phyloP scores from a whole-genome alignment of 208 protist species.

The Trypanosoma grayi region DNA sequence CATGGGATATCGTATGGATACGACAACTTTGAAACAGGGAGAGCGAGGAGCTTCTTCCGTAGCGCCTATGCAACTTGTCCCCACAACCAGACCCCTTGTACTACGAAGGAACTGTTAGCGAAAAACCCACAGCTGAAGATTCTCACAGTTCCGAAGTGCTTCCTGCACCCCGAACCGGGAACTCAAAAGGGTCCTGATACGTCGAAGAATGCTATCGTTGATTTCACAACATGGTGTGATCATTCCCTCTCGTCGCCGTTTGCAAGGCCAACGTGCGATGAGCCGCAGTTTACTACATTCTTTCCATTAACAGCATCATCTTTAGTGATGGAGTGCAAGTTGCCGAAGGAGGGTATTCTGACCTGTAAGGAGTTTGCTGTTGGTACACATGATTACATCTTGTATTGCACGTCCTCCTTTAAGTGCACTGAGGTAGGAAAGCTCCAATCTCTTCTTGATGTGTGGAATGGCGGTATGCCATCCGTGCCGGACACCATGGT shows the following conservation, averaged over 20 bases:
- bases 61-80: slow-evolving; percentile 2
- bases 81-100: background rate
- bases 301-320: background rate
- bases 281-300: slow-evolving; percentile 20
- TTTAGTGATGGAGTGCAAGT: too few relatives aligned
- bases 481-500: background rate
- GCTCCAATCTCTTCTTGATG: slow-evolving; percentile 4
- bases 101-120: background rate
- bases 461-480: background rate
- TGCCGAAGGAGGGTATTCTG: background rate
- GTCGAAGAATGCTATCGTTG: background rate
- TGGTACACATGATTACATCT: slow-evolving; percentile 20
- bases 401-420: slow-evolving; percentile 9
- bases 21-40: background rate
- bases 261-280: background rate
- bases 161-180: background rate
- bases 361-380: background rate
- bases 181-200: background rate
- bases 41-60: background rate
- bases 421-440: background rate
- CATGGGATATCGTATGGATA: background rate
- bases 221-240: background rate
- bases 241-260: slow-evolving; percentile 3
- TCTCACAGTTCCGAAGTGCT: background rate
- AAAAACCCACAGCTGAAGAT: background rate